These are phyloP conservation scores for Picochlorum sp. DNA, from an alignment of 139 green algal species.

Conservation along the genomic window DNA sequence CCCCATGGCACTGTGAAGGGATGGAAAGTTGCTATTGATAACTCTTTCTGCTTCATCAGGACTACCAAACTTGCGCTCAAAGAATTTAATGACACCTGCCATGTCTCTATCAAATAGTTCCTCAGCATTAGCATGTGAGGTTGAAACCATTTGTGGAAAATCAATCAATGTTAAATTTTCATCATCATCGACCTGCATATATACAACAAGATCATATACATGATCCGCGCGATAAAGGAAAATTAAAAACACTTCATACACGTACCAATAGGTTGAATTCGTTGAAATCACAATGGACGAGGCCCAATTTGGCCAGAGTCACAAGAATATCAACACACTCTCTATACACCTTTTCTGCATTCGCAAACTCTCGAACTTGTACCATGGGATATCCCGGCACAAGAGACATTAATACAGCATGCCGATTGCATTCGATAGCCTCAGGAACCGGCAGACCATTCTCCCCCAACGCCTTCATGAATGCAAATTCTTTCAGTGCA, in stretches of 20 bases:
- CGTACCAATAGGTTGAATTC: conserved; percentile 91
- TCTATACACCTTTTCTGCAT: conserved; percentile 61
- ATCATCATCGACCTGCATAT: conserved; percentile 42
- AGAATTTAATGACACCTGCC: conserved; percentile 76
- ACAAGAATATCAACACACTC: conserved; percentile 72
- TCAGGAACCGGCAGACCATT: conserved; percentile 83
- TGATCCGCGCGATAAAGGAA: too few relatives aligned
- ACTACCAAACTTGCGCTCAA: conserved; percentile 63
- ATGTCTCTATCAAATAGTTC: conserved; percentile 93
- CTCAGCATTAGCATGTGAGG: conserved; percentile 77
- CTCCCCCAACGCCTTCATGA: conserved; percentile 92
- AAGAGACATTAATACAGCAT: conserved; percentile 92
- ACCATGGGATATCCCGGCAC: conserved; percentile 69
- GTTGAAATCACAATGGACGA: conserved; percentile 99
- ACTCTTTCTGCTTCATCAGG: conserved; percentile 21
- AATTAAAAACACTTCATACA: not conserved
- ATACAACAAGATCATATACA: conserved; percentile 5
- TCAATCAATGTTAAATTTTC: conserved; percentile 84
- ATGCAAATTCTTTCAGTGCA: conserved; percentile 92
- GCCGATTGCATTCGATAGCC: conserved; percentile 87
- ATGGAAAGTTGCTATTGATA: conserved; percentile 44
- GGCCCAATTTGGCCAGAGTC: conserved; percentile 59
- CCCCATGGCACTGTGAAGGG: conserved; percentile 40
- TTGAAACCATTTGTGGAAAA: conserved; percentile 97
- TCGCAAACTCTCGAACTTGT: conserved; percentile 55